Percentiles rank a stretch among this genome's conserved stretches.
Evolutionary conservation across 176 grass and related monocot species (phyloP).

Genomic region (Guadua angustifolia): DNA sequence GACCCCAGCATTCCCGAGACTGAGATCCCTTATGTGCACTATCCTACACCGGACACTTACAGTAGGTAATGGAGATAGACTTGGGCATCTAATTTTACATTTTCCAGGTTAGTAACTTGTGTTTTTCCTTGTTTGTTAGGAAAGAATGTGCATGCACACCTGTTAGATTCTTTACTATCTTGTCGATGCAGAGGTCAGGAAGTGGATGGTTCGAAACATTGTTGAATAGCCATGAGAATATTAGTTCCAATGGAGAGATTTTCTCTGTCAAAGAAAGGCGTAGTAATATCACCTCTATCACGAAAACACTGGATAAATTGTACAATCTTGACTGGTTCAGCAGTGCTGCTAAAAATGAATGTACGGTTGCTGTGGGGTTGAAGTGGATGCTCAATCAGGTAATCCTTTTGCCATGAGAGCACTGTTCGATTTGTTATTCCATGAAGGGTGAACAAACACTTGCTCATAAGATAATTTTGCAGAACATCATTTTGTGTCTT

Average conservation of each 20-base stretch:
- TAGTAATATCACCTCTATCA: conserved; percentile 68
- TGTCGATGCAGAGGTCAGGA: conserved; percentile 97
- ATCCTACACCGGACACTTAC: conserved; percentile 76
- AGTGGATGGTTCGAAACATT: conserved; percentile 97
- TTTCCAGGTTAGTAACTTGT: conserved; percentile 24
- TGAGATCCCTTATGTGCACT: conserved; percentile 71
- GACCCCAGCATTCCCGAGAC: conserved; percentile 48
- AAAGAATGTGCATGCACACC: conserved; percentile 86
- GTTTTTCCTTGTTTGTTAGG: conserved; percentile 58
- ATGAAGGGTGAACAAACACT: not conserved
- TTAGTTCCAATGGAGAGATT: conserved; percentile 94
- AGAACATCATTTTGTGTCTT: not conserved
- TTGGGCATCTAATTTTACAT: not conserved
- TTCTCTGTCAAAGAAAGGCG: conserved; percentile 86
- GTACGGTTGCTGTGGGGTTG: conserved; percentile 77
- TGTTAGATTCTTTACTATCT: conserved; percentile 86
- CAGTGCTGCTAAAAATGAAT: conserved; percentile 96
- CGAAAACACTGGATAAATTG: conserved; percentile 66
- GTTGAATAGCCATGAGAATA: conserved; percentile 80
- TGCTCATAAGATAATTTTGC: not conserved
- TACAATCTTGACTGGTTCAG: conserved; percentile 98
- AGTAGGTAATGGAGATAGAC: conserved; percentile 63
- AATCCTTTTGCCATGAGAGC: not conserved
- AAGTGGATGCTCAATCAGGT: conserved; percentile 99
- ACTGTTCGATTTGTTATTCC: not conserved